Evolutionary conservation across 345 rosid species (phyloP).

Genomic region (Camelina hispida): DNA sequence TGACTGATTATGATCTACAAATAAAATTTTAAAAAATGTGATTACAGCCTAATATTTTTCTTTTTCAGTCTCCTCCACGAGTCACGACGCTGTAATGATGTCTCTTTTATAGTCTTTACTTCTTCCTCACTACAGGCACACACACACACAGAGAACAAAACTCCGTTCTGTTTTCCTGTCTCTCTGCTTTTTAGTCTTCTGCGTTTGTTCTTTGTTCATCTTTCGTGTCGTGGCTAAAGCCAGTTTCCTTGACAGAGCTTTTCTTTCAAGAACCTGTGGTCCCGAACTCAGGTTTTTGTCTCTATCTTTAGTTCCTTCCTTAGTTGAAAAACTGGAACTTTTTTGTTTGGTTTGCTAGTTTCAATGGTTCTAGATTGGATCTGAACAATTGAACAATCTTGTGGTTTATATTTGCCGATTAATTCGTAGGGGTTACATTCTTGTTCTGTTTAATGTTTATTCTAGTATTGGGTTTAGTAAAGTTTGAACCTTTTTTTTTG

Average conservation of each 20-base stretch:
- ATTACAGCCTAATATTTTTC: slow-evolving; percentile 25
- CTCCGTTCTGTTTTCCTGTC: slow-evolving; percentile 31
- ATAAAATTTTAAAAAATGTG: slow-evolving; percentile 6
- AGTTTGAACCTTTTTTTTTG: slow-evolving; percentile 12
- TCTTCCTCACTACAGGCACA: slow-evolving; percentile 37
- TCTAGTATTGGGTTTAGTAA: slow-evolving; percentile 1
- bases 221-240: neutral
- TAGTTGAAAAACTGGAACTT: slow-evolving; percentile 10
- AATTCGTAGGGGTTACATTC: neutral
- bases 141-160: neutral
- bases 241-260: slow-evolving; percentile 14
- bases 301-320: slow-evolving; percentile 10
- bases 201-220: too few relatives aligned
- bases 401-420: slow-evolving; percentile 8
- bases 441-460: neutral
- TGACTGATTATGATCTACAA: slow-evolving; percentile 4
- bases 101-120: slow-evolving; percentile 41
- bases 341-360: neutral
- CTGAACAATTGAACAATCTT: slow-evolving; percentile 12
- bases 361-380: slow-evolving; percentile 38
- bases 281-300: slow-evolving; percentile 12
- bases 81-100: slow-evolving; percentile 43
- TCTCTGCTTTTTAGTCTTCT: slow-evolving; percentile 4
- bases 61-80: slow-evolving; percentile 6
- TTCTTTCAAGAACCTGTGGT: neutral